A percentile compares a stretch with the other conserved stretches of the same genome.
Evolutionary conservation across 2,329 filamentous ascomycete genomes (phyloP).

Genomic region (Xylaria hypoxylon): DNA sequence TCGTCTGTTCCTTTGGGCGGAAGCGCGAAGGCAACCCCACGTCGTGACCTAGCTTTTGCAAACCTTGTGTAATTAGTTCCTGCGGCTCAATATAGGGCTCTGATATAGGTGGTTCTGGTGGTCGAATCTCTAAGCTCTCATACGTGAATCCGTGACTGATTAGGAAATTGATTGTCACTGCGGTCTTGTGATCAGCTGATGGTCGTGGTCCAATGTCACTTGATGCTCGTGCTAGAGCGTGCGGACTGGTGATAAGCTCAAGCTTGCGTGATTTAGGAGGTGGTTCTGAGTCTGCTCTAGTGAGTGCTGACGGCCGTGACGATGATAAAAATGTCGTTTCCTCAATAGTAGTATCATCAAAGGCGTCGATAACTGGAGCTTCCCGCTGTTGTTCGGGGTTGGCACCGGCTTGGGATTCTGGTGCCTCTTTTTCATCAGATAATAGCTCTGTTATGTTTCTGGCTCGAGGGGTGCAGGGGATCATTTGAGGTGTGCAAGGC

Average conservation of each 20-base stretch:
- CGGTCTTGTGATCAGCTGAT: conserved; percentile 32
- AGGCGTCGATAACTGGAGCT: conserved; percentile 12
- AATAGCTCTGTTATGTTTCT: conserved; percentile 8
- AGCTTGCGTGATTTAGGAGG: conserved; percentile 47
- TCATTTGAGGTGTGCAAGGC: conserved; percentile 38
- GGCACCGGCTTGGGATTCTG: conserved; percentile 8
- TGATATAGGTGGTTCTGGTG: conserved; percentile 66
- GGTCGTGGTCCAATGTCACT: conserved; percentile 52
- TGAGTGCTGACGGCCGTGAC: conserved; percentile 30
- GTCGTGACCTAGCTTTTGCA: conserved; percentile 65
- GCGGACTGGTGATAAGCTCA: conserved; percentile 37
- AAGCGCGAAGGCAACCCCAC: conserved; percentile 66
- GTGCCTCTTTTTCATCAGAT: conserved; percentile 6
- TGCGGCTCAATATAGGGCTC: conserved; percentile 55
- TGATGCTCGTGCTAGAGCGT: conserved; percentile 48
- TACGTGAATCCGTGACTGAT: conserved; percentile 46
- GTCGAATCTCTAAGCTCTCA: conserved; percentile 61
- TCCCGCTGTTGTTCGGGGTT: conserved; percentile 14
- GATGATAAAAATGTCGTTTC: conserved; percentile 45
- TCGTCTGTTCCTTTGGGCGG: conserved; percentile 60
- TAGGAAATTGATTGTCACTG: conserved; percentile 43
- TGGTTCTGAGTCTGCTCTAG: conserved; percentile 52
- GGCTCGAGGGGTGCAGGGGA: conserved; percentile 42
- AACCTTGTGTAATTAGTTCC: conserved; percentile 67
- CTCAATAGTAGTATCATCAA: conserved; percentile 44